Conservation (phyloP, 2,329 filamentous ascomycete species). For the Raffaelea ambrosiae region DNA sequence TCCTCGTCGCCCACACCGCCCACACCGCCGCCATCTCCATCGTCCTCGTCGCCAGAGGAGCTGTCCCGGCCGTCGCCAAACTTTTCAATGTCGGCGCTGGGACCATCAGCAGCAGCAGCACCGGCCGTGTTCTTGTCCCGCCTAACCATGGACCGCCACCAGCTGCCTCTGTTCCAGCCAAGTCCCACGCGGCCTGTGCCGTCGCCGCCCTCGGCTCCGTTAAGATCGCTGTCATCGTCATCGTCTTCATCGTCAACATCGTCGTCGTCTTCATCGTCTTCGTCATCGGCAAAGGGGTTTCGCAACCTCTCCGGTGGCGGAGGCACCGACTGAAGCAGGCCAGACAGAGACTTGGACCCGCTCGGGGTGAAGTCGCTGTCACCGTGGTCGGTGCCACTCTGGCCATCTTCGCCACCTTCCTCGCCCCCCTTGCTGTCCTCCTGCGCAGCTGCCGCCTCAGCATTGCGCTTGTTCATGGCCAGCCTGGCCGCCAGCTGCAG, state of each 20-base stretch:
- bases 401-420: slow-evolving; percentile 6
- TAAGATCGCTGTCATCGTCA: slow-evolving; percentile 27
- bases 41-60: slow-evolving; percentile 33
- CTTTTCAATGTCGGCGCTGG: slow-evolving; percentile 5
- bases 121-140: slow-evolving; percentile 7
- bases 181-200: slow-evolving; percentile 13
- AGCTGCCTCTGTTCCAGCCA: slow-evolving; percentile 25
- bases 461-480: slow-evolving; percentile 60
- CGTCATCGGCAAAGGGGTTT: slow-evolving; percentile 49
- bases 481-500: slow-evolving; percentile 85
- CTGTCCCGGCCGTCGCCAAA: slow-evolving; percentile 27
- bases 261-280: slow-evolving; percentile 39
- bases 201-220: slow-evolving; percentile 27
- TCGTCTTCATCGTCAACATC: slow-evolving; percentile 44
- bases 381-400: not conserved
- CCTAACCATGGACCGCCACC: slow-evolving; percentile 26
- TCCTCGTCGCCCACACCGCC: slow-evolving; percentile 33
- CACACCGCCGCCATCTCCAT: slow-evolving; percentile 28
- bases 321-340: slow-evolving; percentile 8
- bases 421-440: slow-evolving; percentile 30
- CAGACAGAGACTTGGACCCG: slow-evolving; percentile 3
- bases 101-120: not conserved
- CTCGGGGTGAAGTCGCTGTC: not conserved
- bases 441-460: slow-evolving; percentile 32
- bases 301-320: slow-evolving; percentile 24